Percentiles rank a stretch among this genome's conserved stretches.
Conservation (phyloP, 2,329 filamentous ascomycete genomes). For the Paraconiothyrium brasiliense region DNA sequence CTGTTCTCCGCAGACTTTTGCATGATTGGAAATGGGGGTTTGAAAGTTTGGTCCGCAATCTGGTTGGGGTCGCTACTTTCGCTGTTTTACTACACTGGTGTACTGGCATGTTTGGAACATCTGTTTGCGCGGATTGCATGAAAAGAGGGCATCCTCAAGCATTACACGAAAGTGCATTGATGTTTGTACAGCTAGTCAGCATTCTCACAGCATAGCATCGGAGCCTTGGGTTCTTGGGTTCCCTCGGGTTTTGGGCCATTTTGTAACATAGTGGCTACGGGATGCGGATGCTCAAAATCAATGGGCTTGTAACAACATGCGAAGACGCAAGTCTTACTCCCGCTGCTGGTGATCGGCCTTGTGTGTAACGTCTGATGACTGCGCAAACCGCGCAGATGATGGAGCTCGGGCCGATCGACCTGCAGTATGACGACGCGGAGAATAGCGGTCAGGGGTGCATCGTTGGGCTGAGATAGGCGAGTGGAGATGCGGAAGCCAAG, state of each 20-base stretch:
- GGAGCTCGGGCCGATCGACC: conserved; percentile 21
- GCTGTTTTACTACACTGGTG: conserved; percentile 18
- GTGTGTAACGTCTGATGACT: not conserved
- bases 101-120: conserved; percentile 33
- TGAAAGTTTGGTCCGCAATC: conserved; percentile 24
- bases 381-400: conserved; percentile 15
- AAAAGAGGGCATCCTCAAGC: conserved; percentile 27
- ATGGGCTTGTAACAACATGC: conserved; percentile 34
- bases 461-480: conserved; percentile 37
- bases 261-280: conserved; percentile 43
- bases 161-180: conserved; percentile 34
- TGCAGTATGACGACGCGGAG: conserved; percentile 40
- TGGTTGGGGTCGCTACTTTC: conserved; percentile 25
- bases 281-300: conserved; percentile 35
- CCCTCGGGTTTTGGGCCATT: conserved; percentile 36
- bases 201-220: conserved; percentile 51
- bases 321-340: too few species aligned
- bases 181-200: conserved; percentile 39
- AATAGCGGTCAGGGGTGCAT: conserved; percentile 32
- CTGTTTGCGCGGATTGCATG: conserved; percentile 27
- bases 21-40: conserved; percentile 26
- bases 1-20: conserved; percentile 12
- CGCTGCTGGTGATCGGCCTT: not conserved
- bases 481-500: conserved; percentile 37
- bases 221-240: conserved; percentile 41